phyloP scores from a whole-genome alignment of 495 filamentous ascomycete species.

The Penicillium macrosclerotiorum region DNA sequence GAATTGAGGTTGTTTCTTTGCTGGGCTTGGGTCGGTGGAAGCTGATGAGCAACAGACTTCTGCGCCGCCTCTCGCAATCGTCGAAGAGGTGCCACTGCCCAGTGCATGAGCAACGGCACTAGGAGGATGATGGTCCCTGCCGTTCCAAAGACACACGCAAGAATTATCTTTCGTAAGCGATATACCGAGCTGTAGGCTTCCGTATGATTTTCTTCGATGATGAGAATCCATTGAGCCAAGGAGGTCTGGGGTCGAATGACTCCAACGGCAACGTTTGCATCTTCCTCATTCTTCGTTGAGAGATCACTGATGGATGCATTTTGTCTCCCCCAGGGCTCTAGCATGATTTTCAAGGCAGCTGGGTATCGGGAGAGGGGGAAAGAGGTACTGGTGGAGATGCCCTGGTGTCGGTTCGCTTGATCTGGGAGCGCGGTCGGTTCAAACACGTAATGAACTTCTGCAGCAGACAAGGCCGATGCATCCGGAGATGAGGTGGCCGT shows the following conservation, averaged over 20 bases:
- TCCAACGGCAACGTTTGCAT: conserved; percentile 63
- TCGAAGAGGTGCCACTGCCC: conserved; percentile 75
- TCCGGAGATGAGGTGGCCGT: conserved; percentile 19
- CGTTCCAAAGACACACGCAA: conserved; percentile 83
- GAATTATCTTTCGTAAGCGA: conserved; percentile 69
- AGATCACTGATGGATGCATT: conserved; percentile 65
- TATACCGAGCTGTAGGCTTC: conserved; percentile 77
- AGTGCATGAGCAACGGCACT: conserved; percentile 73
- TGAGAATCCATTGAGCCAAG: conserved; percentile 74
- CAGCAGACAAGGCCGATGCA: conserved; percentile 13
- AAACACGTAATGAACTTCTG: conserved; percentile 41
- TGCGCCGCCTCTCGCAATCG: conserved; percentile 74
- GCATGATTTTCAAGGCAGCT: conserved; percentile 53
- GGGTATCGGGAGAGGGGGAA: conserved; percentile 60
- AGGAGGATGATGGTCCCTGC: conserved; percentile 65
- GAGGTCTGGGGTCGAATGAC: conserved; percentile 61
- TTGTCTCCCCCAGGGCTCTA: conserved; percentile 36
- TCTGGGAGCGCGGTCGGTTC: conserved; percentile 32
- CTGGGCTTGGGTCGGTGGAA: background rate
- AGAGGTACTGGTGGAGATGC: conserved; percentile 43
- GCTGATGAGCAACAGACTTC: conserved; percentile 64
- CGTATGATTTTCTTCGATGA: conserved; percentile 70
- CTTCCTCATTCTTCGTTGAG: conserved; percentile 68
- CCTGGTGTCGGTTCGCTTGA: conserved; percentile 45
- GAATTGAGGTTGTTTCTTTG: background rate